phyloP scores from a whole-genome alignment of 2,329 filamentous ascomycete species.

The Pseudocercospora eumusae region DNA sequence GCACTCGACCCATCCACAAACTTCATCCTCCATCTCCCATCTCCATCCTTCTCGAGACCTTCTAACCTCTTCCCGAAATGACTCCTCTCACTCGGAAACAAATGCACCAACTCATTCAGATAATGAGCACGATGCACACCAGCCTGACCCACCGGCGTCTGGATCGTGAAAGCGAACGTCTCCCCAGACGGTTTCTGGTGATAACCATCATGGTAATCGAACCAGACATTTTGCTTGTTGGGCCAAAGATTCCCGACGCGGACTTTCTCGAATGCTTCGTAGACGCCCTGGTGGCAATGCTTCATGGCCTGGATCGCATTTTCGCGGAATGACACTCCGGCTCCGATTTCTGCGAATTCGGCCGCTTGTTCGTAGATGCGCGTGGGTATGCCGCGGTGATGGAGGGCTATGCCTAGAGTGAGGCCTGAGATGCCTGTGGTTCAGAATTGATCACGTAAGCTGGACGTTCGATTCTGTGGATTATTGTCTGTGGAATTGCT shows the following conservation, averaged over 20 bases:
- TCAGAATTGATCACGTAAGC: neutral
- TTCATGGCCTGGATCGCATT: conserved; percentile 58
- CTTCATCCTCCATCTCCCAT: conserved; percentile 35
- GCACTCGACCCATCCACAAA: conserved; percentile 45
- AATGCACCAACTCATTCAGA: conserved; percentile 45
- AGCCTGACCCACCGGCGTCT: conserved; percentile 32
- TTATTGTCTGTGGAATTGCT: neutral
- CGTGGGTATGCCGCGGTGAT: conserved; percentile 46
- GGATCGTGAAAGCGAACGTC: conserved; percentile 34
- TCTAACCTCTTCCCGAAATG: conserved; percentile 39
- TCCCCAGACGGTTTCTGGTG: conserved; percentile 29
- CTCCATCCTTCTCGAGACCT: conserved; percentile 34
- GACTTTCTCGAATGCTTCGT: conserved; percentile 47
- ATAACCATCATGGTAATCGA: conserved; percentile 46
- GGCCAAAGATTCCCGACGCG: conserved; percentile 45
- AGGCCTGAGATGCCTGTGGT: conserved; percentile 57
- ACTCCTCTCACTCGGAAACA: conserved; percentile 43
- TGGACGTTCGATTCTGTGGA: neutral
- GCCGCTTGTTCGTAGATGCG: conserved; percentile 59
- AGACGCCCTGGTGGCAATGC: conserved; percentile 52
- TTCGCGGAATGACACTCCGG: conserved; percentile 59
- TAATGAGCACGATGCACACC: conserved; percentile 45
- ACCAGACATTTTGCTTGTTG: conserved; percentile 44
- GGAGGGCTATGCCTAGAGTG: conserved; percentile 55
- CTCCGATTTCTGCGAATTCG: conserved; percentile 60